Percentiles rank a stretch among this genome's conserved stretches.
phyloP scores from a whole-genome alignment of 176 grass and related monocot species.

The Zea mays region DNA sequence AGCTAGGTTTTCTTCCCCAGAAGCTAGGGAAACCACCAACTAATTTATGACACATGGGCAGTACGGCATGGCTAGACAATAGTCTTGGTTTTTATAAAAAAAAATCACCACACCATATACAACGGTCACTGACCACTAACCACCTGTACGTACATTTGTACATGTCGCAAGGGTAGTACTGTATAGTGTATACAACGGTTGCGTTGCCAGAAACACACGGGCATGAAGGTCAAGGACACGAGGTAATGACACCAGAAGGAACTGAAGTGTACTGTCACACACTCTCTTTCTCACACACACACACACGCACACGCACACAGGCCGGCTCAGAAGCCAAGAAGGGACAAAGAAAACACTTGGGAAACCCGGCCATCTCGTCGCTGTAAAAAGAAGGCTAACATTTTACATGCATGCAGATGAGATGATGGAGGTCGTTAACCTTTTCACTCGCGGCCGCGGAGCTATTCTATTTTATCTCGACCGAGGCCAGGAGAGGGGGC shows the following conservation, averaged over 20 bases:
- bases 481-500: constrained; percentile 24
- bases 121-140: background rate
- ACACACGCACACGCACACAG: too few species aligned
- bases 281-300: background rate
- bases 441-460: background rate
- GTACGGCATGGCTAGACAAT: background rate
- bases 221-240: background rate
- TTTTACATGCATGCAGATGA: background rate
- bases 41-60: constrained; percentile 25
- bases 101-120: background rate
- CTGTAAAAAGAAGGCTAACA: constrained; percentile 6
- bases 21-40: constrained; percentile 30
- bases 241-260: background rate
- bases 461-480: constrained; percentile 19
- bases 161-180: background rate
- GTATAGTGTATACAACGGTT: background rate
- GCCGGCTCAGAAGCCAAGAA: background rate
- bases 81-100: background rate
- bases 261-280: background rate
- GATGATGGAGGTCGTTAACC: background rate
- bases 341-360: constrained; percentile 25
- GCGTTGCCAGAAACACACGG: constrained; percentile 11
- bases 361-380: background rate
- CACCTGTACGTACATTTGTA: background rate
- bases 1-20: constrained; percentile 31